Evolutionary conservation across 345 rosid species (phyloP), one percentile per base, ranked within the genome.

Genomic region (Alliaria petiolata): DNA sequence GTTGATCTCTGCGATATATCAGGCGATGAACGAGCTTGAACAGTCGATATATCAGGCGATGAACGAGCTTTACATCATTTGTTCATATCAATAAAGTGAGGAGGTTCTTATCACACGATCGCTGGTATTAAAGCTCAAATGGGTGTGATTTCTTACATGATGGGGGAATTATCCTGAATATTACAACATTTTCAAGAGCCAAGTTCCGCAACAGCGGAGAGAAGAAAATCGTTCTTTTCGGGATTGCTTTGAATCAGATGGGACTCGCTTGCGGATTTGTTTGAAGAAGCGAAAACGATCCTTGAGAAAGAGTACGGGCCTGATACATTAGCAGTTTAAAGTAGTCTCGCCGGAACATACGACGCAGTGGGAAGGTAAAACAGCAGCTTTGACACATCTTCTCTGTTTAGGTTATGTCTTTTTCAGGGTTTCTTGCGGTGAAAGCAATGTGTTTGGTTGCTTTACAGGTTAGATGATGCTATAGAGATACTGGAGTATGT

Each of bases 341-440:
- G 95, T 85, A 93, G 91, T 46, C 90, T 93, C 8, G 97, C 99
- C 6, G 97, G 99, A 39, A 91, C 96, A 9, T 93, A 91, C 72
- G 99, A 93, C 73, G 99, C 99, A 28, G 87, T 93, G 93, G 99
- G 99, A 62, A 91, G 99, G 99, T 93, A 59, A 72, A n/a, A 17
- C 34, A 25, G n/a, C n/a, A n/a, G n/a, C 6, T 12, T 14, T 3
- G 1, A 20, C 51, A 45, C 5, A 44, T 35, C 8, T 35, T 16
- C 6, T 57, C 11, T 30, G 2, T 53, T 25, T 46, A 57, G 19
- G 45, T 49, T 56, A 44, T 57, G 26, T 16, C 20, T 45, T 67
- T 43, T 34, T 1, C 10, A 1, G 17, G 35, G 10, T 75, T 17
- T 33, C 59, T 38, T 58, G 64, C 7, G 46, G 26, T 6, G 8